Conservation (phyloP, 75 land plant species). For the Selaginella tamariscina region DNA sequence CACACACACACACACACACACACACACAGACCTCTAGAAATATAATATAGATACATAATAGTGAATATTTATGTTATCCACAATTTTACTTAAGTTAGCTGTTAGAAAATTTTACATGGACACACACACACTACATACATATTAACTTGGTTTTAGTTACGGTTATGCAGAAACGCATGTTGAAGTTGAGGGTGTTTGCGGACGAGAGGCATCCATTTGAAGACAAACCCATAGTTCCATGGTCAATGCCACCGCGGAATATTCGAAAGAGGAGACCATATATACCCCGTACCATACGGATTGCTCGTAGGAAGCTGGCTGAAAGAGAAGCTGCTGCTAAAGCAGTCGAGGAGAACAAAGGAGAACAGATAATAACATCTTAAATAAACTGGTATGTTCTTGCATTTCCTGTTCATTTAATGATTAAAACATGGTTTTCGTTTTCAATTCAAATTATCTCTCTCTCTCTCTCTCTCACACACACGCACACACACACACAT, state of each 20-base stretch:
- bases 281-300: slow-evolving; percentile 50
- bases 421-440: too few relatives aligned
- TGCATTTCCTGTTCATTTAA: too few relatives aligned
- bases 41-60: not conserved
- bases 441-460: too few relatives aligned
- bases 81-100: not conserved
- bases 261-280: slow-evolving; percentile 76
- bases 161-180: slow-evolving; percentile 59
- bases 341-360: not conserved
- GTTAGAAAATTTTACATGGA: not conserved
- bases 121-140: too few relatives aligned
- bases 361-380: too few relatives aligned
- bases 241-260: slow-evolving; percentile 67
- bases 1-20: not conserved
- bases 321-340: slow-evolving; percentile 16
- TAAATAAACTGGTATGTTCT: too few relatives aligned
- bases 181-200: slow-evolving; percentile 73
- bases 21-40: not conserved
- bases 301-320: slow-evolving; percentile 58
- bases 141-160: not conserved
- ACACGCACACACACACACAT: not conserved
- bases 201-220: slow-evolving; percentile 69
- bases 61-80: not conserved
- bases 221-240: slow-evolving; percentile 55
- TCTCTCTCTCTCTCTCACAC: not conserved